Base-by-base conservation (phyloP, 2,329 filamentous ascomycete species). In the Camillea tinctor region DNA sequence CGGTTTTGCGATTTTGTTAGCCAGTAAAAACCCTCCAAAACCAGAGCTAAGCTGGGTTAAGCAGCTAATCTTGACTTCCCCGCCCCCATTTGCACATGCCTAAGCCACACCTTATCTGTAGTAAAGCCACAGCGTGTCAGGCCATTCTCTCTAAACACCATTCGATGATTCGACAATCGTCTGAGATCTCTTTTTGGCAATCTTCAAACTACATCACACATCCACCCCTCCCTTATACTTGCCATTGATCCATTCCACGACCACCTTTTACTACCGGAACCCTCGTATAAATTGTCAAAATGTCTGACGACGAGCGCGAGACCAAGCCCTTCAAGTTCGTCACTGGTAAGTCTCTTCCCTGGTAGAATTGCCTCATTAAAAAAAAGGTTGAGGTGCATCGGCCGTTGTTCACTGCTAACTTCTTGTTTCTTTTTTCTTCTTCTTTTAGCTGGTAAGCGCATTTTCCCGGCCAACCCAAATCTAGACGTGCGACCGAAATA, bases 281-380 rank as follows among this genome's bases (percentile, higher is more conserved):
- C 13, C 8, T 62, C 73, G 11, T 30, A 23, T n/a, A 73, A 66
- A 69, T 73, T 75, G 80, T 80, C 86, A 93, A 81, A 73, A 99
- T 99, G 94, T 90, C 93, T 78, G 92, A 96, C 82, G 89, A 91
- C 74, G 91, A 96, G 79, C 84, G 85, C 79, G 84, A 85, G 71
- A 97, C 93, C 82, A 99, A 97, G 89, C 96, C 96, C 81, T 99
- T 99, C 90, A 99, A 99, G 91, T 98, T 98, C 84, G 95, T 98
- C 76, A 98, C 94, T 83, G 94, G 93, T 97, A 87, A 80, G 92
- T 79, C 57, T 79, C 57, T 61, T 48, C 58, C 50, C 23, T 54
- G 26, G 50, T 30, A 61, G 64, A 66, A 73, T 69, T 69, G 54
- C 64, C 69, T 67, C 66, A 61, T 68, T 72, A 72, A 30, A 72